Evolutionary conservation across 768 basidiomycete species (phyloP).

Genomic region (Lepiota brunneoincarnata): DNA sequence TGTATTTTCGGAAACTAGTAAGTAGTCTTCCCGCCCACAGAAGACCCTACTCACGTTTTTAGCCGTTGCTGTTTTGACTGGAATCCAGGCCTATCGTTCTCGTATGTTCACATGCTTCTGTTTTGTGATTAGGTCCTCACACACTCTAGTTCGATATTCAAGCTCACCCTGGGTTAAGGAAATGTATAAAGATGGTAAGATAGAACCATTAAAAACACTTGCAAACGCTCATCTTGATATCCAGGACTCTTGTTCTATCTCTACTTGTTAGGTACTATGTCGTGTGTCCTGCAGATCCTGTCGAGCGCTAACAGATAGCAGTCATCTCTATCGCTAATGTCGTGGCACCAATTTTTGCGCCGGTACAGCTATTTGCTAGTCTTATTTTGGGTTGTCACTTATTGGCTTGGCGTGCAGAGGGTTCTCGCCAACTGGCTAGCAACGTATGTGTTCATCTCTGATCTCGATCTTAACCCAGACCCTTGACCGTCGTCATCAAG

Average conservation of each 20-base stretch:
- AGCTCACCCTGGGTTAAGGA: conserved; percentile 32
- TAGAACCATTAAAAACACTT: neutral
- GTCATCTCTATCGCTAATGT: conserved; percentile 39
- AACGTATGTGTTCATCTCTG: conserved; percentile 26
- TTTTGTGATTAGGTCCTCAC: neutral
- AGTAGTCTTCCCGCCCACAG: conserved; percentile 11
- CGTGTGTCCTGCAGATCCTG: neutral
- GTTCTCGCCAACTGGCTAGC: conserved; percentile 41
- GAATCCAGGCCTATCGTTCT: conserved; percentile 33
- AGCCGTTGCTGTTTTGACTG: conserved; percentile 38
- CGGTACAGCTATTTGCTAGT: conserved; percentile 23
- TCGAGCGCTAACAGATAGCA: conserved; percentile 9
- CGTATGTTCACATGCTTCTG: conserved; percentile 23
- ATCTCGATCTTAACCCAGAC: neutral
- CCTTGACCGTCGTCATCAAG: conserved; percentile 15
- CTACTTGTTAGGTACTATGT: conserved; percentile 32
- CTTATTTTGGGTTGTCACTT: neutral
- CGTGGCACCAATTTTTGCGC: conserved; percentile 33
- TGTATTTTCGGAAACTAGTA: conserved; percentile 38
- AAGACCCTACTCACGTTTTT: neutral
- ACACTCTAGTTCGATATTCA: conserved; percentile 29
- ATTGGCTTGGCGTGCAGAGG: conserved; percentile 16
- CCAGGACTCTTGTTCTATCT: conserved; percentile 39
- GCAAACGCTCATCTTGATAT: neutral
- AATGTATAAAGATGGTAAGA: conserved; percentile 38